Percentiles rank a stretch among this genome's conserved stretches.
These are phyloP conservation scores for Datura wrightii DNA, from an alignment of 257 asterid species.

Conservation along the genomic window DNA sequence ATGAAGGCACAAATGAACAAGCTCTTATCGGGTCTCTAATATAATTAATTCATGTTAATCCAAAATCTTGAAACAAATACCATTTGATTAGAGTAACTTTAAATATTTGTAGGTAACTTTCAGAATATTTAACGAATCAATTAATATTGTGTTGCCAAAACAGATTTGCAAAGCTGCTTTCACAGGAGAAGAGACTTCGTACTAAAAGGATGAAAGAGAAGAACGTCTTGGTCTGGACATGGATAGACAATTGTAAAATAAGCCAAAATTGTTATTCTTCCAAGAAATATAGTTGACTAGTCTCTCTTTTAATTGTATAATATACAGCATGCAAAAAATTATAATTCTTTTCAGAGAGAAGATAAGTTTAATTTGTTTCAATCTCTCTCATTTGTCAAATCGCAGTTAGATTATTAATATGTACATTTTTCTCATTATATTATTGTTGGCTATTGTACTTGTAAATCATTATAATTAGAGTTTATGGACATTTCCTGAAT, in stretches of 20 bases:
- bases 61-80: neutral
- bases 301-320: neutral
- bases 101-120: neutral
- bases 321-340: neutral
- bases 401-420: neutral
- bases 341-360: neutral
- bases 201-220: neutral
- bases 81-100: neutral
- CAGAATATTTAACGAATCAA: neutral
- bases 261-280: neutral
- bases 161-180: neutral
- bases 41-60: neutral
- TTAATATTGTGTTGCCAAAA: neutral
- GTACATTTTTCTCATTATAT: neutral
- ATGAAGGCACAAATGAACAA: conserved; percentile 26
- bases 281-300: neutral
- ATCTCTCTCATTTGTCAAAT: neutral
- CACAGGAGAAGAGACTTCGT: neutral
- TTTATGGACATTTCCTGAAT: neutral
- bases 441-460: neutral
- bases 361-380: neutral
- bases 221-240: neutral
- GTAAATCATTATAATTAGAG: neutral
- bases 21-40: conserved; percentile 8
- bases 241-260: neutral